Base-by-base conservation (phyloP, 2,329 filamentous ascomycete species). In the Penicillium hordei region DNA sequence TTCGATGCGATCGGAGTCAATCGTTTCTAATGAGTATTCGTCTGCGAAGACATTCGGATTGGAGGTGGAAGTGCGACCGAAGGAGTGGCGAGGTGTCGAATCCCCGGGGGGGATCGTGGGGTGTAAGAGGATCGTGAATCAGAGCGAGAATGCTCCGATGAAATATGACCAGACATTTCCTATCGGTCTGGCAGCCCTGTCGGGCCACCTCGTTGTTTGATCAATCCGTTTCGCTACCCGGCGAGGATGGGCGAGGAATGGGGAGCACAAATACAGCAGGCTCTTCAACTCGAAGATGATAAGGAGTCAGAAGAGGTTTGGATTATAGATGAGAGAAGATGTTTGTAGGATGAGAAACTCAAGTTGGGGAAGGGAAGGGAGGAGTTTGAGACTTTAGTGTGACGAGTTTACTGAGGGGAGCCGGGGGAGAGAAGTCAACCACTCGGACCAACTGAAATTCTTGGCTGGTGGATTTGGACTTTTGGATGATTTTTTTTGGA, bases 41-140 rank as follows among this genome's bases (percentile, higher is more conserved):
- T 81, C 79, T 59, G 78, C 78, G 66, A 81, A 81, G 38, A 81
- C 72, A 65, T 81, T 76, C 46, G 75, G 72, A 60, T 77, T 75
- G 42, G 72, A 70, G 43, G 65, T 68, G 51, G 71, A 70, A 34
- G 65, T 70, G 60, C 65, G 69, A 69, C 63, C 61, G 55, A 71
- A 68, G 42, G 71, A 72, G 17, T 65, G 65, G 49, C 65, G 67
- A 67, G 65, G 62, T 60, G 69, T 70, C 60, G 68, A 62, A 39
- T 72, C 71, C 49, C 65, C 55, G 9, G 65, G 66, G 65, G 66
- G 34, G 58, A 55, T 23, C 60, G 66, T 56, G 67, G 67, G 27
- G 63, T 64, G 45, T 65, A 67, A 48, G 68, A 72, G 48, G 73
- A 70, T 55, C 60, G 67, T 46, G 70, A 72, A 34, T 67, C 63